Base-by-base conservation (phyloP, 768 basidiomycete species). In the Xerocomellus intermedius region DNA sequence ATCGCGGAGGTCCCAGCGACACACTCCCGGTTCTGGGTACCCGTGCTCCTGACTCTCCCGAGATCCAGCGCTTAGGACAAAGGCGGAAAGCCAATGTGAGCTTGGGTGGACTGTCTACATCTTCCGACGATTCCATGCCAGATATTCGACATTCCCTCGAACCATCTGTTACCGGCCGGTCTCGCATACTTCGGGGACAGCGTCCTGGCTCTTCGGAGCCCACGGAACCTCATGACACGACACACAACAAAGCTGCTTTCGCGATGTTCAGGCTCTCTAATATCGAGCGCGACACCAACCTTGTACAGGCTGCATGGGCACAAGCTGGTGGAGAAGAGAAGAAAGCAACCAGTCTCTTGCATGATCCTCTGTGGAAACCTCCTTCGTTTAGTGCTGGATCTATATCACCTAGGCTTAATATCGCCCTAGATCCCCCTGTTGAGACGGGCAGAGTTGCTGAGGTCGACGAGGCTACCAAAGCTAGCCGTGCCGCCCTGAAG, bases 401-500 rank as follows among this genome's bases (percentile, higher is more conserved):
- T 17, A 67, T 43, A 36, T 56, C 61, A 16, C 51, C 54, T 8
- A 57, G 42, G 47, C 52, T 52, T 16, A 54, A 42, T 24, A 3
- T 36, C 14, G 35, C 39, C 12, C 59, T 68, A 10, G 67, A 72
- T 16, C 52, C 64, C 10, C 44, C 66, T 47, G 38, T 45, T 39
- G 55, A 83, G 42, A 73, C 79, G 5, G 88, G 89, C 30, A 77
- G 86, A 42, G 85, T 90, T 32, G 82, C 78, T 55, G 89, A 89
- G 66, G 67, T 89, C 24, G 87, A 89, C 37, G 86, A 90, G 57
- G 87, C 84, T n/a, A 79, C 76, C 38, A 84, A 83, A 60, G 87
- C 85, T 2, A 82, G 77, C 58, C 79, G 85, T 56, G 81, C 79
- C 19, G 84, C 86, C 33, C 77, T 77, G 54, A 85, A 78, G 65